Conservation (phyloP, 2,329 filamentous ascomycete genomes). For the Lojkania enalia region DNA sequence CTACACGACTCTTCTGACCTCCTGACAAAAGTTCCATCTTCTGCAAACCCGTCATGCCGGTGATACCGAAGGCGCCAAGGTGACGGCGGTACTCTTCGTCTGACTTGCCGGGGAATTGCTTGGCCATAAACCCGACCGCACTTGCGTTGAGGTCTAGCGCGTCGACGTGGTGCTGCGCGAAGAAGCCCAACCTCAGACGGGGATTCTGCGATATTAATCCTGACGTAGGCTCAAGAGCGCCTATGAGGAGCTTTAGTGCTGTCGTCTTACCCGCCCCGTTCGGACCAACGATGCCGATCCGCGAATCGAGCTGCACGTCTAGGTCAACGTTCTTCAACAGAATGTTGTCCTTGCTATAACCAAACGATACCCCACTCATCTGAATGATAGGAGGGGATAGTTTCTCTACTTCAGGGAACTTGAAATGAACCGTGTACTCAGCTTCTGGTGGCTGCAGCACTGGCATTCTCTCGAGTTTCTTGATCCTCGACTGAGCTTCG, state of each 20-base stretch:
- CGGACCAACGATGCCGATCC: conserved; percentile 98
- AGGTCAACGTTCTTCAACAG: conserved; percentile 87
- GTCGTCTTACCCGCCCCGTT: conserved; percentile 99
- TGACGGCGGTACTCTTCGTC: conserved; percentile 97
- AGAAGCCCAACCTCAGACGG: conserved; percentile 89
- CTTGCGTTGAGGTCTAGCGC: conserved; percentile 86
- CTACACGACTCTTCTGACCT: conserved; percentile 97
- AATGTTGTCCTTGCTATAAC: conserved; percentile 78
- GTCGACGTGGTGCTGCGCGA: conserved; percentile 98
- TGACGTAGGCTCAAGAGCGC: conserved; percentile 73
- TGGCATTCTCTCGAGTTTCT: conserved; percentile 98
- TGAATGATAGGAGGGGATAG: conserved; percentile 96
- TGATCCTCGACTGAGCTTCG: conserved; percentile 97
- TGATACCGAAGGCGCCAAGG: conserved; percentile 82
- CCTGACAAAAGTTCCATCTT: conserved; percentile 94
- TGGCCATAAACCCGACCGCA: conserved; percentile 95
- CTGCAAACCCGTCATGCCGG: conserved; percentile 93
- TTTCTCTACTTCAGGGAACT: conserved; percentile 97
- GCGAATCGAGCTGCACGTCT: conserved; percentile 95
- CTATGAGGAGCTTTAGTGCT: conserved; percentile 94
- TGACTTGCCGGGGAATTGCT: conserved; percentile 82
- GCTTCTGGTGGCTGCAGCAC: conserved; percentile 85
- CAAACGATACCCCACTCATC: conserved; percentile 90
- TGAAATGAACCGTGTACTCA: conserved; percentile 96
- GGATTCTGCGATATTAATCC: conserved; percentile 89